These are phyloP conservation scores for Ogataea paraovalis DNA, from an alignment of 805 yeast species.

Conservation along the genomic window DNA sequence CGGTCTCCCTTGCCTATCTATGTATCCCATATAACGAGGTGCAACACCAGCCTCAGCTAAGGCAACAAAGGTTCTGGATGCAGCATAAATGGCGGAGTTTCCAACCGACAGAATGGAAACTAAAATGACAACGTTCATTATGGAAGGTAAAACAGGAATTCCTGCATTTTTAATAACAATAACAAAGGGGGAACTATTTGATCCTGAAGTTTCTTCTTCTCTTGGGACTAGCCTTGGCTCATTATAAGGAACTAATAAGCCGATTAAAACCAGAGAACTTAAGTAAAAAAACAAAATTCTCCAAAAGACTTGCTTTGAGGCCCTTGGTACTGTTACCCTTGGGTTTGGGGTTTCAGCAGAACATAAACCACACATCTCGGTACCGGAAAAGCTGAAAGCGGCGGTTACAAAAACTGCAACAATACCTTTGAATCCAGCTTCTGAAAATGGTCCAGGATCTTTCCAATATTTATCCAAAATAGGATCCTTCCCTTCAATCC, in stretches of 20 bases:
- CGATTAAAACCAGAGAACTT: slow-evolving; percentile 40
- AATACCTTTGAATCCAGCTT: slow-evolving; percentile 49
- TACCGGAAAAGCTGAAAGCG: slow-evolving; percentile 51
- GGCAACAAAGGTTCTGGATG: slow-evolving; percentile 49
- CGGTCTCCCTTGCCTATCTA: slow-evolving; percentile 50
- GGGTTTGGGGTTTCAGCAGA: slow-evolving; percentile 48
- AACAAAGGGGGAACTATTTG: slow-evolving; percentile 44
- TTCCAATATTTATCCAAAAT: slow-evolving; percentile 45
- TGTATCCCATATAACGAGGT: slow-evolving; percentile 38
- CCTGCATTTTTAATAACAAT: slow-evolving; percentile 39
- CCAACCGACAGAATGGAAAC: slow-evolving; percentile 43
- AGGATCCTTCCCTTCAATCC: slow-evolving; percentile 40
- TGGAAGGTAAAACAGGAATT: slow-evolving; percentile 34
- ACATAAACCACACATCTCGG: slow-evolving; percentile 50
- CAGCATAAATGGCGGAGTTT: slow-evolving; percentile 54
- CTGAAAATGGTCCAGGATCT: slow-evolving; percentile 37
- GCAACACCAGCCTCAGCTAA: slow-evolving; percentile 44
- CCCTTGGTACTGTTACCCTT: slow-evolving; percentile 44
- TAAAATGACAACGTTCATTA: slow-evolving; percentile 39
- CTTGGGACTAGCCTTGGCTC: slow-evolving; percentile 32
- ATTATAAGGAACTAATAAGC: slow-evolving; percentile 44
- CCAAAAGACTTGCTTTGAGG: slow-evolving; percentile 56
- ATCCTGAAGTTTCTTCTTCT: slow-evolving; percentile 29
- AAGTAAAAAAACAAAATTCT: slow-evolving; percentile 47
- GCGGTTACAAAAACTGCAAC: slow-evolving; percentile 53